Percentiles rank a stretch among this genome's conserved stretches.
Evolutionary conservation across 805 yeast genomes (phyloP).

Genomic region (Spathaspora girioi): DNA sequence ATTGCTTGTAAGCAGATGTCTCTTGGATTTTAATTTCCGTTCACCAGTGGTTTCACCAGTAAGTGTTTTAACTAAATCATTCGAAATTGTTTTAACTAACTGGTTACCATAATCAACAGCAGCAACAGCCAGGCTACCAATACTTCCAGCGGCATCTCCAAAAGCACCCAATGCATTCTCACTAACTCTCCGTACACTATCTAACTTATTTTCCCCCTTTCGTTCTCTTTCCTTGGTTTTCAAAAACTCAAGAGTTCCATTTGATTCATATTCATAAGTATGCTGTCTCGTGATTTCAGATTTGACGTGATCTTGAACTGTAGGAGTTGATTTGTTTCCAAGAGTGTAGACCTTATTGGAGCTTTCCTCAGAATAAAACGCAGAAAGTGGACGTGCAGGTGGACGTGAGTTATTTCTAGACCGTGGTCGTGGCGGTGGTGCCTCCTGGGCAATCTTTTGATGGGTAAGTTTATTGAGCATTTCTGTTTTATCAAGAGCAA

Average conservation of each 20-base stretch:
- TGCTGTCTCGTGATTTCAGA: slow-evolving; percentile 27
- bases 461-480: slow-evolving; percentile 10
- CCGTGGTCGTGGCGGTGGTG: slow-evolving; percentile 5
- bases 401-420: neutral
- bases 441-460: slow-evolving; percentile 4
- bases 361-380: slow-evolving; percentile 6
- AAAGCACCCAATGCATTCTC: neutral
- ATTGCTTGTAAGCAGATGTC: neutral
- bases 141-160: neutral
- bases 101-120: too few relatives aligned
- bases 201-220: neutral
- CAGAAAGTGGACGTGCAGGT: slow-evolving; percentile 7
- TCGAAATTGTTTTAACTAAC: too few relatives aligned
- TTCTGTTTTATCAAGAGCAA: slow-evolving; percentile 41
- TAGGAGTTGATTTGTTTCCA: slow-evolving; percentile 13
- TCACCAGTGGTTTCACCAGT: neutral
- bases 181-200: neutral
- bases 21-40: neutral
- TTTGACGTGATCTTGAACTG: slow-evolving; percentile 30
- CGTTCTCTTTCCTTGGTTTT: slow-evolving; percentile 19
- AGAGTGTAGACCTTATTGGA: slow-evolving; percentile 4
- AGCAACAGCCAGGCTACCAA: neutral
- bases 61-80: neutral
- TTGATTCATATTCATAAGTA: slow-evolving; percentile 11
- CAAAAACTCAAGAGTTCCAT: slow-evolving; percentile 34